Percentiles rank a stretch among this genome's conserved stretches.
Conservation (phyloP, 148 eudicot genomes). For the Chenopodium album region DNA sequence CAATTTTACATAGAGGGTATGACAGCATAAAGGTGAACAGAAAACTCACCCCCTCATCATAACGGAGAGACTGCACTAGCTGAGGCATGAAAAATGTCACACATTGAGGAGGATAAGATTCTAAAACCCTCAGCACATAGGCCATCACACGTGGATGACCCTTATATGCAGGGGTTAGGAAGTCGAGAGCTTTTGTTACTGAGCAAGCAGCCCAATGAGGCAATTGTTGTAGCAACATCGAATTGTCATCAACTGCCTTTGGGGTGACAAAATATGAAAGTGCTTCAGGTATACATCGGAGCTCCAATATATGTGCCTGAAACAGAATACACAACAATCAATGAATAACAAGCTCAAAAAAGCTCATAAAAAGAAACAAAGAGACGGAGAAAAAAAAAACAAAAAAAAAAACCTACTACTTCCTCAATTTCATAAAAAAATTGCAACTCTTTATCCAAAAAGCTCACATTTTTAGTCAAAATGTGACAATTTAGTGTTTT, state of each 20-base stretch:
- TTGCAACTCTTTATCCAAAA: too few species aligned
- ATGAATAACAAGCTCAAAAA: background rate
- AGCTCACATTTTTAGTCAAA: too few species aligned
- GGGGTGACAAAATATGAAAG: conserved; percentile 91
- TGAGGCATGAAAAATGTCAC: conserved; percentile 99
- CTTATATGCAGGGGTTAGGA: conserved; percentile 82
- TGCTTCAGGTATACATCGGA: conserved; percentile 87
- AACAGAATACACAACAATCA: conserved; percentile 23
- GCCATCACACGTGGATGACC: conserved; percentile 98
- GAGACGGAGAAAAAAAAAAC: too few species aligned
- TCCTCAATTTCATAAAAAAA: too few species aligned
- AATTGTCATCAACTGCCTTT: conserved; percentile 92
- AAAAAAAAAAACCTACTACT: too few species aligned
- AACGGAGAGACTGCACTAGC: conserved; percentile 87
- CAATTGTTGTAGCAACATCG: conserved; percentile 82
- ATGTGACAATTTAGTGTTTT: too few species aligned
- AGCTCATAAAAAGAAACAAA: conserved; percentile 2
- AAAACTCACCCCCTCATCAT: conserved; percentile 84
- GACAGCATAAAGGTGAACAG: conserved; percentile 1
- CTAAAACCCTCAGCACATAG: conserved; percentile 87
- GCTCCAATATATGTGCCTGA: conserved; percentile 90
- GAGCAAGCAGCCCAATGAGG: conserved; percentile 99
- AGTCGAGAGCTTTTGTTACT: conserved; percentile 90
- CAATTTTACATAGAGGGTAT: background rate
- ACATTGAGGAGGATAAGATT: conserved; percentile 89